Evolutionary conservation across 2,329 filamentous ascomycete genomes (phyloP).

Genomic region (Samsoniella hepiali): DNA sequence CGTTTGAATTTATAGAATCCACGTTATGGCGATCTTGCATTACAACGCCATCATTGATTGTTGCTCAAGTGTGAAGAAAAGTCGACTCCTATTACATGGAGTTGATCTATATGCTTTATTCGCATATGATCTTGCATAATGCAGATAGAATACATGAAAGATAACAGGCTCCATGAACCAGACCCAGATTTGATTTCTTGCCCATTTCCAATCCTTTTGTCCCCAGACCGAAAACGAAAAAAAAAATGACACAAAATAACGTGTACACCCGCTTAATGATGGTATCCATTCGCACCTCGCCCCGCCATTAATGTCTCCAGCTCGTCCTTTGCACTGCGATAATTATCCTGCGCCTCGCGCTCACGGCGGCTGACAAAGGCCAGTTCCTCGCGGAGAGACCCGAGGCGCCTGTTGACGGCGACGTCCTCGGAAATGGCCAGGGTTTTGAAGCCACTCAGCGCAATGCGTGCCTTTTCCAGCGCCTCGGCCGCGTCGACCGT

Average conservation of each 20-base stretch:
- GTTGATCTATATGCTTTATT: not conserved
- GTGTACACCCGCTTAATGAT: constrained; percentile 14
- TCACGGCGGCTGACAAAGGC: constrained; percentile 75
- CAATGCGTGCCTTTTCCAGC: constrained; percentile 68
- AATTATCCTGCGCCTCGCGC: constrained; percentile 86
- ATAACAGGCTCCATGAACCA: constrained; percentile 3
- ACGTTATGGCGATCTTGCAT: not conserved
- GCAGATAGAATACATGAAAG: constrained; percentile 10
- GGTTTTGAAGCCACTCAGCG: constrained; percentile 70
- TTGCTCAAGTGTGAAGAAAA: not conserved
- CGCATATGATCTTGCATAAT: not conserved
- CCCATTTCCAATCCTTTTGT: constrained; percentile 1
- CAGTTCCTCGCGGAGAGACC: constrained; percentile 77
- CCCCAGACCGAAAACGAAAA: not conserved
- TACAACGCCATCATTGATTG: not conserved
- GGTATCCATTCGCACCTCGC: constrained; percentile 12
- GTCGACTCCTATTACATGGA: not conserved
- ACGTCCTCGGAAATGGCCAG: constrained; percentile 77
- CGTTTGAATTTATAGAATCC: not conserved
- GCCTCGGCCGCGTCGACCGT: constrained; percentile 71
- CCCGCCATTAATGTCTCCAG: constrained; percentile 54
- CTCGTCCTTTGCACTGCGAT: constrained; percentile 73
- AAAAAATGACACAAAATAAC: not conserved
- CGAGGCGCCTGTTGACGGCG: constrained; percentile 68
- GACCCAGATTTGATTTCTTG: not conserved